These are phyloP conservation scores for Protomyces lactucae-debilis DNA, from an alignment of 1,139 yeast genomes.

Conservation along the genomic window DNA sequence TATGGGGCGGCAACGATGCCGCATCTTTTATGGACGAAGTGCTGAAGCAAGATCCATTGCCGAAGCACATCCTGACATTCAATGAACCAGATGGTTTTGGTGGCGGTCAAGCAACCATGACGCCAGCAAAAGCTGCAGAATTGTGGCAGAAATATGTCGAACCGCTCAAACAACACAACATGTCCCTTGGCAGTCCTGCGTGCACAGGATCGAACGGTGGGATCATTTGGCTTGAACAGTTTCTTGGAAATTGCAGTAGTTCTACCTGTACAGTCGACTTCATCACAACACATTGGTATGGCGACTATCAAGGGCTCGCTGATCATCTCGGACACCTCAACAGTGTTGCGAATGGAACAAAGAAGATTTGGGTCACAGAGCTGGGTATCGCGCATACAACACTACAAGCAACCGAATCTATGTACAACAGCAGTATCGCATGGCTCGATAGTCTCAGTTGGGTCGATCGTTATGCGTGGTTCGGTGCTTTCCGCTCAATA, in stretches of 20 bases:
- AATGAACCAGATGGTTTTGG: slow-evolving; percentile 13
- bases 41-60: neutral
- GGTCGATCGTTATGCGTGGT: slow-evolving; percentile 14
- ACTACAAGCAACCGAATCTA: neutral
- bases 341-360: neutral
- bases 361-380: slow-evolving; percentile 9
- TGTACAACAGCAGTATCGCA: neutral
- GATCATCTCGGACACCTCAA: neutral
- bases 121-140: slow-evolving; percentile 4
- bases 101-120: slow-evolving; percentile 1
- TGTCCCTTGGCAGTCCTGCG: slow-evolving; percentile 3
- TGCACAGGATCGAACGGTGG: neutral
- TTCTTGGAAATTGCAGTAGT: slow-evolving; percentile 4
- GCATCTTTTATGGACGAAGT: neutral
- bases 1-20: neutral
- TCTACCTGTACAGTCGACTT: slow-evolving; percentile 12
- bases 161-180: neutral
- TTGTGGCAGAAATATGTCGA: slow-evolving; percentile 1
- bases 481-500: neutral
- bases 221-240: slow-evolving; percentile 3
- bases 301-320: slow-evolving; percentile 1
- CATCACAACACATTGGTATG: slow-evolving; percentile 5
- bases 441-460: neutral
- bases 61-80: slow-evolving; percentile 3
- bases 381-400: slow-evolving; percentile 1